Base-by-base conservation (phyloP, 352 stramenopile genomes). In the Globisporangium cystogenes region DNA sequence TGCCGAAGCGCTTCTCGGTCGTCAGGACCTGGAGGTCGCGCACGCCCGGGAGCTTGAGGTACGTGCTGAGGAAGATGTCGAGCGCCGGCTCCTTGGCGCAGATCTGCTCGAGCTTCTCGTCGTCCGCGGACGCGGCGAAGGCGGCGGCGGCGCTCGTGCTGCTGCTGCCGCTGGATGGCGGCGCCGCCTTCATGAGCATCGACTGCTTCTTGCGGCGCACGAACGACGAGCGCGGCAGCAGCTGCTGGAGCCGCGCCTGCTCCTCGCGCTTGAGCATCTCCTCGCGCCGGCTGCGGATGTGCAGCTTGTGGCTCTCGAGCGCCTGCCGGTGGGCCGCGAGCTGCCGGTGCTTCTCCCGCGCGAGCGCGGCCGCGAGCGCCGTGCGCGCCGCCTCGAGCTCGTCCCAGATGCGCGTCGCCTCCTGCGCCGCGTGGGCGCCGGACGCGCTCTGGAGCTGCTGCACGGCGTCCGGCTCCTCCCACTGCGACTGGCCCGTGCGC, bases 221-320 rank as follows among this genome's bases (percentile, higher is more conserved):
- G 51, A 87, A 87, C 7, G 72, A 84, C 8, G 76, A 87, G 6
- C 75, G 72, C 12, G 76, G 76, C 6, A 87, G 58, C n/a, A 87
- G 40, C 37, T 79, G 74, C 37, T 80, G 70, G 26, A 87, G 60
- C 20, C 72, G 62, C 33, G 74, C 75, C 41, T 84, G 72, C 39
- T 83, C 72, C 35, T 83, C 72, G 21, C 62, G 56, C 47, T 83
- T 83, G 0, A 62, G 53, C 40, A 87, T 87, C 44, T 87, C 73
- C 41, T 84, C 72, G 5, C 68, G 70, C 4, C 76, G 69, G n/a
- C 77, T 54, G 11, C 64, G 68, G 14, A 84, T 55, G 24, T 81
- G 60, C 12, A 69, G 58, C 33, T 71, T 75, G 40, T 62, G 68
- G 7, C 58, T 49, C 20, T 74, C 42, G 1, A 83, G 21, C 7